phyloP scores from a whole-genome alignment of 1,139 yeast genomes.

The Geotrichum macrosporum region DNA sequence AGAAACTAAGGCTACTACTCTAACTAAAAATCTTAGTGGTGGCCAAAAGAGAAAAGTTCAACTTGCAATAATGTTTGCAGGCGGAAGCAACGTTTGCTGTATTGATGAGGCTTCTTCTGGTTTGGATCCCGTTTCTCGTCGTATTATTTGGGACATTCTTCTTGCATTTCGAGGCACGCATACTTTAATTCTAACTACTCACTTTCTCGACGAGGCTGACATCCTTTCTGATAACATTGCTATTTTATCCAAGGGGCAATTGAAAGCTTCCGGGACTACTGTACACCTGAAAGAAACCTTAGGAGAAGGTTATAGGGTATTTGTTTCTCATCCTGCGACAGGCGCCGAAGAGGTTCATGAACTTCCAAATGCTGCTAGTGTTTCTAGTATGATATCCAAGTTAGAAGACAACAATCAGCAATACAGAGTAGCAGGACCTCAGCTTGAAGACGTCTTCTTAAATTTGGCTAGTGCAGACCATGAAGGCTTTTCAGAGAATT shows the following conservation, averaged over 20 bases:
- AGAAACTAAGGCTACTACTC: conserved; percentile 26
- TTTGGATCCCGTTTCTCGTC: conserved; percentile 38
- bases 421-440: conserved; percentile 36
- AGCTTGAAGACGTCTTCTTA: conserved; percentile 38
- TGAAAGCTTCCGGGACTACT: conserved; percentile 36
- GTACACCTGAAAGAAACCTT: conserved; percentile 35
- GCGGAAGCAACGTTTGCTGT: conserved; percentile 39
- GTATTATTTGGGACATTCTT: conserved; percentile 40
- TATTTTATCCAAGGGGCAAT: conserved; percentile 35
- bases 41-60: conserved; percentile 92
- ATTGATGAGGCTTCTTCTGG: conserved; percentile 42
- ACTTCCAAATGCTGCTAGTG: conserved; percentile 26
- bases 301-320: conserved; percentile 37
- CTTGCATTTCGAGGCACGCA: conserved; percentile 33
- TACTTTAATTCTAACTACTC: conserved; percentile 38
- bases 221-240: conserved; percentile 38
- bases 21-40: conserved; percentile 55
- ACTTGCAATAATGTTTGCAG: conserved; percentile 51
- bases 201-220: conserved; percentile 41
- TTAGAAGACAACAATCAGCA: conserved; percentile 27
- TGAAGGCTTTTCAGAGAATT: conserved; percentile 24
- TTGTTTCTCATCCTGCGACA: conserved; percentile 28
- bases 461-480: conserved; percentile 37
- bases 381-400: conserved; percentile 24
- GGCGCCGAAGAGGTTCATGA: conserved; percentile 30